phyloP scores from a whole-genome alignment of 306 rosid species.

The Sindora glabra region DNA sequence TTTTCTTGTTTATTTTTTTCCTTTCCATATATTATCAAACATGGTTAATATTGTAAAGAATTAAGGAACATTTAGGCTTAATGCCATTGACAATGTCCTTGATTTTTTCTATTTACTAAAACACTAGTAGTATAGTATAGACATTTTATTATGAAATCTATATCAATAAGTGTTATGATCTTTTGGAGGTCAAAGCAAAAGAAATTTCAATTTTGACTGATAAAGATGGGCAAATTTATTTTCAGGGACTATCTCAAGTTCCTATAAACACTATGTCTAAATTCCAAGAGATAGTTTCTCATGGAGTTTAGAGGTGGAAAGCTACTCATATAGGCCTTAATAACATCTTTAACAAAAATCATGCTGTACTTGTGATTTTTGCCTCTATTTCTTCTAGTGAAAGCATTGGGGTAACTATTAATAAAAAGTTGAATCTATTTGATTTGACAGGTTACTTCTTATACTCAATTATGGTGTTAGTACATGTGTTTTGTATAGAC shows the following conservation, averaged over 20 bases:
- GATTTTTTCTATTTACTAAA: slow-evolving; percentile 48
- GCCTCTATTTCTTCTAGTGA: slow-evolving; percentile 40
- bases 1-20: neutral
- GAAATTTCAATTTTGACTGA: slow-evolving; percentile 76
- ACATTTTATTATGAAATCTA: slow-evolving; percentile 87
- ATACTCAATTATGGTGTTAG: neutral
- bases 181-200: slow-evolving; percentile 62
- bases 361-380: slow-evolving; percentile 76
- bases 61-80: slow-evolving; percentile 65
- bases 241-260: slow-evolving; percentile 63
- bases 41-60: slow-evolving; percentile 53
- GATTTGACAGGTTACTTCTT: slow-evolving; percentile 77
- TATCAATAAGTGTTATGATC: slow-evolving; percentile 83
- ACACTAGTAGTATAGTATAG: slow-evolving; percentile 43
- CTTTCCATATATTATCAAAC: neutral
- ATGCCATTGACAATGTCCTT: slow-evolving; percentile 67
- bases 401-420: slow-evolving; percentile 22
- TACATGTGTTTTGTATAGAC: no score
- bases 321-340: slow-evolving; percentile 77
- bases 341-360: slow-evolving; percentile 91
- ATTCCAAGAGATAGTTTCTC: slow-evolving; percentile 45
- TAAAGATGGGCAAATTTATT: slow-evolving; percentile 81
- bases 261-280: slow-evolving; percentile 53
- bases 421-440: slow-evolving; percentile 86
- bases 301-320: slow-evolving; percentile 70